A percentile compares a stretch with the other conserved stretches of the same genome.
Evolutionary conservation across 164 flowering plant genomes (phyloP).

Genomic region (Aristolochia fimbriata): DNA sequence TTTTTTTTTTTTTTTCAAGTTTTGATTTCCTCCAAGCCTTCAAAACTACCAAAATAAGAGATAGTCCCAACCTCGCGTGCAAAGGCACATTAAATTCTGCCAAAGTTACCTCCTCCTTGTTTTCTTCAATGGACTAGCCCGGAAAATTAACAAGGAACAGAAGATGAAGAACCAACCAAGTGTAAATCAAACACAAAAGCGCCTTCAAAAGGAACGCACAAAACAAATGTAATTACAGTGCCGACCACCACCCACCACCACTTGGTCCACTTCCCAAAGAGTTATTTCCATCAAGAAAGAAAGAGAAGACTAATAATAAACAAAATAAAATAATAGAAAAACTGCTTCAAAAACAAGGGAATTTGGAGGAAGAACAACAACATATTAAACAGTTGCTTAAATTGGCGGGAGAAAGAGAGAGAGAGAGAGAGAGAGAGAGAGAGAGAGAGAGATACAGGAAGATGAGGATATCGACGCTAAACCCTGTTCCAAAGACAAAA

Average conservation of each 20-base stretch:
- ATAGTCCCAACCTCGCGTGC: too few relatives aligned
- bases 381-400: neutral
- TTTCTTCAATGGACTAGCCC: too few relatives aligned
- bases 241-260: neutral
- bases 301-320: neutral
- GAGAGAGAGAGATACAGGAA: too few relatives aligned
- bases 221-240: neutral
- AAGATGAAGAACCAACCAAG: neutral
- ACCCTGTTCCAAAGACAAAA: neutral
- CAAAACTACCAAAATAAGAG: too few relatives aligned
- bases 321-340: neutral
- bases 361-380: neutral
- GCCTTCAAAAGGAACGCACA: conserved; percentile 1
- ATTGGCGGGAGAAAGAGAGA: too few relatives aligned
- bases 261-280: neutral
- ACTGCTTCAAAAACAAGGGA: too few relatives aligned
- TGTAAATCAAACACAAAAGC: neutral
- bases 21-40: too few relatives aligned
- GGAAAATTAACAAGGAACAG: too few relatives aligned
- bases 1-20: too few relatives aligned
- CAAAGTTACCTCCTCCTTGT: too few relatives aligned
- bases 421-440: too few relatives aligned
- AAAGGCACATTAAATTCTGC: too few relatives aligned
- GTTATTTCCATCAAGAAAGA: conserved; percentile 2
- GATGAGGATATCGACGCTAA: neutral